phyloP scores from a whole-genome alignment of 164 flowering plant genomes.

The Magnolia officinalis region DNA sequence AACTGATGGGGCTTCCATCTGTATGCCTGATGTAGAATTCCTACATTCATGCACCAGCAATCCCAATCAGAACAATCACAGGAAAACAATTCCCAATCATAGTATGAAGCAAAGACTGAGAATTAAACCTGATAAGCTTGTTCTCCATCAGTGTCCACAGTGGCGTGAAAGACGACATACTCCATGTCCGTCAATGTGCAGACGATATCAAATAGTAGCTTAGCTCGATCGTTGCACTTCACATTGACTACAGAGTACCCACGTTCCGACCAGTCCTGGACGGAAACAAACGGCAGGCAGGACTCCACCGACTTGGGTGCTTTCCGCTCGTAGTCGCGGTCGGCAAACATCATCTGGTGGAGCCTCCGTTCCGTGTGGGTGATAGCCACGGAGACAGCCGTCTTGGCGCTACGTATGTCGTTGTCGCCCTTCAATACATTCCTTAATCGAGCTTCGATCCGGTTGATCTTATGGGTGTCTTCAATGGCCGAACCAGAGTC shows the following conservation, averaged over 20 bases:
- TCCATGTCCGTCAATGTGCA: conserved; percentile 36
- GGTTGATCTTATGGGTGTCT: conserved; percentile 49
- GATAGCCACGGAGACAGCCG: conserved; percentile 49
- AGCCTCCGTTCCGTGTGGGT: conserved; percentile 74
- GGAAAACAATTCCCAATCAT: background rate
- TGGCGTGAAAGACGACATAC: conserved; percentile 35
- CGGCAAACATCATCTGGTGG: conserved; percentile 86
- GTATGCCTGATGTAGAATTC: conserved; percentile 72
- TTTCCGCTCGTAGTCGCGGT: conserved; percentile 59
- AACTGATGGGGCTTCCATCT: conserved; percentile 76
- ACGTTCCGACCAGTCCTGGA: conserved; percentile 21
- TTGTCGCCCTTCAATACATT: conserved; percentile 67
- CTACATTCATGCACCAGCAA: conserved; percentile 28
- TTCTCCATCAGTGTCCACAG: conserved; percentile 13
- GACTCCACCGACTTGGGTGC: background rate
- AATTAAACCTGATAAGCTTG: conserved; percentile 23
- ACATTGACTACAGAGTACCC: conserved; percentile 32
- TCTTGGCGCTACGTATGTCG: conserved; percentile 60
- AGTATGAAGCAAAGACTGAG: background rate
- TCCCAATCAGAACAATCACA: conserved; percentile 9
- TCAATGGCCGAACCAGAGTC: conserved; percentile 61
- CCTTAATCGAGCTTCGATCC: conserved; percentile 52
- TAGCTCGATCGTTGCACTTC: conserved; percentile 29
- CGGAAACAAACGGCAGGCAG: background rate
- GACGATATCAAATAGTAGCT: conserved; percentile 24